Base-by-base conservation (phyloP, 352 stramenopile species). In the Phytopythium kandeliae region DNA sequence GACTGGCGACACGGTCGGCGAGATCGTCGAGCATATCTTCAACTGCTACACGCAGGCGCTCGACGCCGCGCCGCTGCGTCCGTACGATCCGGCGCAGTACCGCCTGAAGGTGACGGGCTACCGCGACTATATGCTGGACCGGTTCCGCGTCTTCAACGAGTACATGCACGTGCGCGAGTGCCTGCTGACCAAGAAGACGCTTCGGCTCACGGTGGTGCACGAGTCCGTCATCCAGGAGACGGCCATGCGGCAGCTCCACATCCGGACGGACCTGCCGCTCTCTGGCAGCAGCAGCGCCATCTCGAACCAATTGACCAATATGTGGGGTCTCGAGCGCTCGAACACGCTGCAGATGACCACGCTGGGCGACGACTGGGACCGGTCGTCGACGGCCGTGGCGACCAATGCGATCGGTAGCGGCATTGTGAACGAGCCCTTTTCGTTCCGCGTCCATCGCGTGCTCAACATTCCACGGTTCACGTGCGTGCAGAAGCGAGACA, bases 11-110 rank as follows among this genome's bases (percentile, higher is more conserved):
- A 94, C 83, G 1, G 83, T 94, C n/a, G 78, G 76, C 5, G 77
- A 94, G 61, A 91, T 91, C 58, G 83, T 94, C 25, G 83, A 92
- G 72, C 78, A 90, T 49, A 92, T 94, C 25, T 94, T 94, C 57
- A 89, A 91, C 51, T 94, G 79, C 54, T 94, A 94, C 71, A 82
- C 89, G 54, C 75, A 88, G 54, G 73, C 71, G 17, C 57, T 92
- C 4, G 80, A 92, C 61, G 80, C 83, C 0, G 80, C 81, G 0
- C 80, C 83, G 10, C 61, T 94, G 51, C 66, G 66, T 38, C 77
- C 83, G 13, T 94, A 94, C 62, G 79, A 92, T 42, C 80, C 80
- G 8, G 71, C 66, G 30, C 78, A 95, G 59, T 95, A 92, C 51
- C 67, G 86, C 48, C 59, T 95, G 30, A 95, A 95, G 60, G 84